Percentiles rank a stretch among this genome's conserved stretches.
phyloP scores from a whole-genome alignment of 2,329 filamentous ascomycete species.

The Ceratocystis lukuohia region DNA sequence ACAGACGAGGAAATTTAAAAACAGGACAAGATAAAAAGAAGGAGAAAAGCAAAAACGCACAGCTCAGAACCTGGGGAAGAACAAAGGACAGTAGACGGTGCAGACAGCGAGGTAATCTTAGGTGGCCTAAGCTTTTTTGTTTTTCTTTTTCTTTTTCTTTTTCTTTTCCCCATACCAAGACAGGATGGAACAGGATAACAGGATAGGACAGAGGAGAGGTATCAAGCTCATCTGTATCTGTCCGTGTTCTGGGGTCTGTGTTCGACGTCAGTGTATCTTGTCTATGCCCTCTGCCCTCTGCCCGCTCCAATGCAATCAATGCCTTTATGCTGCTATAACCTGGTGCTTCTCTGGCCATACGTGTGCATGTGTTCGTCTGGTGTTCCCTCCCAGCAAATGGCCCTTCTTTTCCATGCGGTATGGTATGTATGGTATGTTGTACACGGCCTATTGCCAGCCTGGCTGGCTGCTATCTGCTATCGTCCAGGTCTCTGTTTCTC shows the following conservation, averaged over 20 bases:
- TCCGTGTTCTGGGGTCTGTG: background rate
- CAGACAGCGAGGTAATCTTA: background rate
- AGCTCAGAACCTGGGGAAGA: constrained; percentile 6
- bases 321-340: background rate
- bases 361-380: background rate
- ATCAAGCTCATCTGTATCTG: constrained; percentile 1
- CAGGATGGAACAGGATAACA: background rate
- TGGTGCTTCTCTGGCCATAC: background rate
- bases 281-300: background rate
- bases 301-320: background rate
- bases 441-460: background rate
- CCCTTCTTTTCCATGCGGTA: background rate
- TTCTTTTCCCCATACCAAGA: background rate
- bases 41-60: background rate
- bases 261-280: background rate
- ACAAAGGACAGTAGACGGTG: background rate
- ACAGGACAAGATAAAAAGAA: background rate
- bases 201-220: background rate
- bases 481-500: background rate
- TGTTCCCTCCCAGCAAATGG: background rate
- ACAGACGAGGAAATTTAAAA: background rate
- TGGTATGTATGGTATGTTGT: background rate
- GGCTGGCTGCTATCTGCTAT: background rate
- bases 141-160: background rate
- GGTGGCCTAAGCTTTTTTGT: constrained; percentile 7